A percentile compares a stretch with the other conserved stretches of the same genome.
These are phyloP conservation scores for Podospora australis DNA, from an alignment of 495 filamentous ascomycete genomes.

Conservation along the genomic window DNA sequence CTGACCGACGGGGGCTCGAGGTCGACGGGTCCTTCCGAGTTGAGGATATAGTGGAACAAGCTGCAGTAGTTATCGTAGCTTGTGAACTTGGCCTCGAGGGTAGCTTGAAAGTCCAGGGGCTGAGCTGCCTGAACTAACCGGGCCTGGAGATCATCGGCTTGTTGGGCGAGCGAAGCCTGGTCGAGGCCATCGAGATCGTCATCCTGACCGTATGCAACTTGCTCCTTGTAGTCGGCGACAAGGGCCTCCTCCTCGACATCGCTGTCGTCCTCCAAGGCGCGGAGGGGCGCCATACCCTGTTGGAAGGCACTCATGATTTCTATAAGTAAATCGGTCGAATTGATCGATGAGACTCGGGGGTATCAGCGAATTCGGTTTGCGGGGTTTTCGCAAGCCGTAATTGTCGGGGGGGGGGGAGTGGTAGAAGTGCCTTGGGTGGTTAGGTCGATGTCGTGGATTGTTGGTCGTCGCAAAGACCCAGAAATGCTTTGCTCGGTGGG, in stretches of 20 bases:
- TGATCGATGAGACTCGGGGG: neutral
- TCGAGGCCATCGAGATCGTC: conserved; percentile 76
- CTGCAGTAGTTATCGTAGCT: conserved; percentile 99
- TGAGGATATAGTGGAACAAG: conserved; percentile 97
- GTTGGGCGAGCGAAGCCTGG: conserved; percentile 47
- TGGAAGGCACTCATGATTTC: conserved; percentile 44
- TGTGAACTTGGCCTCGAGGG: conserved; percentile 88
- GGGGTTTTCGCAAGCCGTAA: neutral
- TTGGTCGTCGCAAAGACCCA: conserved; percentile 21
- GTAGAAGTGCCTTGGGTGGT: neutral
- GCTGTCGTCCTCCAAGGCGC: conserved; percentile 67
- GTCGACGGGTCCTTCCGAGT: conserved; percentile 96
- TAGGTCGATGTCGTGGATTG: conserved; percentile 14
- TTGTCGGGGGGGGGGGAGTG: conserved; percentile 7
- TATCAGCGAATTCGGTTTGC: conserved; percentile 4
- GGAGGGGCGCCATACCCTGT: conserved; percentile 44
- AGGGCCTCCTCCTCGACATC: conserved; percentile 92
- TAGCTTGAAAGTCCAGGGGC: conserved; percentile 90
- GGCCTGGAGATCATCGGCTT: conserved; percentile 78
- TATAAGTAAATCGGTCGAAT: too few species aligned
- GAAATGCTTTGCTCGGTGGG: conserved; percentile 28
- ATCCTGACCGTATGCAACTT: conserved; percentile 70
- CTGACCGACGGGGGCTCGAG: conserved; percentile 90
- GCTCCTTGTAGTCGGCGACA: conserved; percentile 88
- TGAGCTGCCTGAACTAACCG: conserved; percentile 84